phyloP scores from a whole-genome alignment of 139 green algal genomes.

The Axilococcus clingmanii region DNA sequence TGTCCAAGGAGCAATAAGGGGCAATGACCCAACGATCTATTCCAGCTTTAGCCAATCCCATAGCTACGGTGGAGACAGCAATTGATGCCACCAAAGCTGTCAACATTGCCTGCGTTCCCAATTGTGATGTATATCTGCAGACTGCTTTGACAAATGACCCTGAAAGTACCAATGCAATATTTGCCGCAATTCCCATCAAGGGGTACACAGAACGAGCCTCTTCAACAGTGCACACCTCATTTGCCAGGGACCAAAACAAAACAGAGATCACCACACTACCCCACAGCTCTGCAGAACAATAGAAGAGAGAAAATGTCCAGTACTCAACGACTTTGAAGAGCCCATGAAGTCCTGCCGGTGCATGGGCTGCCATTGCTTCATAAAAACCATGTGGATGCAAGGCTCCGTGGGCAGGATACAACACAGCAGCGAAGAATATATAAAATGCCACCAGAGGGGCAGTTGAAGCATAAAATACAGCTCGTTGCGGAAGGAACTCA shows the following conservation, averaged over 20 bases:
- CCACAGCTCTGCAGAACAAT: slow-evolving; percentile 76
- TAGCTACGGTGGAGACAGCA: slow-evolving; percentile 36
- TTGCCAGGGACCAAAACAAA: slow-evolving; percentile 70
- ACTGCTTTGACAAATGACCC: slow-evolving; percentile 52
- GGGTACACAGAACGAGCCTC: slow-evolving; percentile 67
- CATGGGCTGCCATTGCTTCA: slow-evolving; percentile 13
- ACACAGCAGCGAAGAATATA: slow-evolving; percentile 50
- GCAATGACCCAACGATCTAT: slow-evolving; percentile 33
- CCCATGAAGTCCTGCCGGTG: slow-evolving; percentile 56
- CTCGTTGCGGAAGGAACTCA: slow-evolving; percentile 32
- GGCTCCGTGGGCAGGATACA: slow-evolving; percentile 56
- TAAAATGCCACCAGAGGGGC: slow-evolving; percentile 61
- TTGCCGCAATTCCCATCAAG: slow-evolving; percentile 70
- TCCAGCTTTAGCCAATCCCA: slow-evolving; percentile 48
- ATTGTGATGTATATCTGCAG: slow-evolving; percentile 23
- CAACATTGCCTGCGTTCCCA: slow-evolving; percentile 28
- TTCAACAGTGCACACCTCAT: slow-evolving; percentile 44
- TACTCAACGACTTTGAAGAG: slow-evolving; percentile 59
- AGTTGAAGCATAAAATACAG: slow-evolving; percentile 60
- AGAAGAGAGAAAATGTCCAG: slow-evolving; percentile 83
- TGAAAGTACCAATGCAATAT: slow-evolving; percentile 57
- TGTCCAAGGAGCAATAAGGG: slow-evolving; percentile 14
- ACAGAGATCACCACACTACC: slow-evolving; percentile 72
- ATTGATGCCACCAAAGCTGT: slow-evolving; percentile 46
- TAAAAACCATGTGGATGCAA: slow-evolving; percentile 59